Percentiles rank a stretch among this genome's conserved stretches.
These are phyloP conservation scores for Ascoidea asiatica DNA, from an alignment of 805 yeast species.

Conservation along the genomic window DNA sequence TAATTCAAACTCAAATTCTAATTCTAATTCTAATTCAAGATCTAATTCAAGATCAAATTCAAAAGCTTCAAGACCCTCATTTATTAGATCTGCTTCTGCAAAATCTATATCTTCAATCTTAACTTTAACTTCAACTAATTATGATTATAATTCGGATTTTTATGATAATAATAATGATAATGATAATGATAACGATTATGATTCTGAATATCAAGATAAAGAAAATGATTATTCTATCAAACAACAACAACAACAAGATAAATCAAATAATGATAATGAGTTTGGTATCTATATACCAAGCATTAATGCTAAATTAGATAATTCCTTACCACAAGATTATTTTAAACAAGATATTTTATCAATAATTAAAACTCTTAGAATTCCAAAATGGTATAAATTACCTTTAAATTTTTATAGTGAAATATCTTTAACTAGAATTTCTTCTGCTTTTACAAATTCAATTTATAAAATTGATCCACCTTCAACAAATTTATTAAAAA, in stretches of 20 bases:
- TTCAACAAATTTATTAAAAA: slow-evolving; percentile 19
- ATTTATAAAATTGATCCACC: slow-evolving; percentile 67
- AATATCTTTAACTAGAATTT: slow-evolving; percentile 50
- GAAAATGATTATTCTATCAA: no score
- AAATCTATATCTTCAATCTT: background rate
- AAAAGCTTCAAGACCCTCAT: background rate
- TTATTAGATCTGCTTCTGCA: background rate
- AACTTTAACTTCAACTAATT: no score
- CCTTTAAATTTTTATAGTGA: slow-evolving; percentile 18
- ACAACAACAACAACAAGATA: background rate
- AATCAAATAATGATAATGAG: slow-evolving; percentile 16
- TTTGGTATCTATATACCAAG: slow-evolving; percentile 26
- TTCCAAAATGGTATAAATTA: slow-evolving; percentile 70
- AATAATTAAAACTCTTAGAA: slow-evolving; percentile 44
- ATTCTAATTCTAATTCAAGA: background rate
- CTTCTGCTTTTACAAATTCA: slow-evolving; percentile 90
- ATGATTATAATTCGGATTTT: background rate
- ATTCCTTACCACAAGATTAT: slow-evolving; percentile 69
- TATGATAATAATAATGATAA: background rate
- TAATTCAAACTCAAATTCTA: background rate
- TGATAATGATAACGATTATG: background rate
- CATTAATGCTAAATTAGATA: slow-evolving; percentile 52
- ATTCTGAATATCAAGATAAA: background rate
- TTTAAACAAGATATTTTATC: slow-evolving; percentile 70
- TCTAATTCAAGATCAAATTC: background rate